Base-by-base conservation (phyloP, 306 rosid species). In the Acacia acuminata region DNA sequence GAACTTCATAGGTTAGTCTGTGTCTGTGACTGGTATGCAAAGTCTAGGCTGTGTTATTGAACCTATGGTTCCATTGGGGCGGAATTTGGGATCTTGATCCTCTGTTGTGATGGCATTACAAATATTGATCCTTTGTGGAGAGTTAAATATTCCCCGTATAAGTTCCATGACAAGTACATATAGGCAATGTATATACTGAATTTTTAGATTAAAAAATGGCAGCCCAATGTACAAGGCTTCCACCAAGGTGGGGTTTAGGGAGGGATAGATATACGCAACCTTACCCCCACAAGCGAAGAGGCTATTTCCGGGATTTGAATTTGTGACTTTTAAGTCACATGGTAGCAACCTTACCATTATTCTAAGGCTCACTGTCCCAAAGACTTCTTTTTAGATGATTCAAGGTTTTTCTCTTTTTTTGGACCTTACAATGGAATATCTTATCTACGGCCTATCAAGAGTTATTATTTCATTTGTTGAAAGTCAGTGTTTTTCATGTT, bases 11-110 rank as follows among this genome's bases (percentile, higher is more conserved):
- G 65, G 27, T 50, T 76, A 53, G 73, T 51, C 40, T 75, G 76
- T 63, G 73, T 51, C 40, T 75, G 76, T 63, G 56, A 17, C 65
- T 79, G 65, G 38, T 73, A 42, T 77, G 55, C 71, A 15, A 85
- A 78, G 19, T 47, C 75, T 74, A 38, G 66, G 27, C 30, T 47
- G 30, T 73, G 74, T 69, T 11, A 38, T 85, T 27, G 70, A 53
- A 78, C 61, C 16, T 17, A 61, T 19, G 40, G 66, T 43, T 48
- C 76, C 51, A 69, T 50, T 58, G 63, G 63, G 78, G 78, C 48
- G 50, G 81, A 44, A 78, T 38, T 27, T 67, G 44, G 80, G 85
- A 50, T 81, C 17, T 19, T 47, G 79, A 30, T 60, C 82, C 42
- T 63, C 7, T 50, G 40, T 80, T 63, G 82, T 71, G 20, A 77